Evolutionary conservation across 805 yeast genomes (phyloP).

Genomic region (Maudiozyma turicensis): DNA sequence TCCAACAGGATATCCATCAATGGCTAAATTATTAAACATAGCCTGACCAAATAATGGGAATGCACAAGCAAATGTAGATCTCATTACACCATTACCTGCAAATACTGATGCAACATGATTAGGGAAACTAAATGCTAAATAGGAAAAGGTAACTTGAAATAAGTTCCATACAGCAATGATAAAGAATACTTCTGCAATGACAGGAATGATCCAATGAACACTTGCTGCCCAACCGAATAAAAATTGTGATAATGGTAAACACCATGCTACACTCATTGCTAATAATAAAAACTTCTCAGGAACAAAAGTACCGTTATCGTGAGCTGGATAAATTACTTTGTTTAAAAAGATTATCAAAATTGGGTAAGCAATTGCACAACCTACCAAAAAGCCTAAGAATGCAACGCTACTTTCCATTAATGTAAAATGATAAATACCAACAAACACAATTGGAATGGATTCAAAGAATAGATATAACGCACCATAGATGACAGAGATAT

Average conservation of each 20-base stretch:
- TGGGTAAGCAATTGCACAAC: constrained; percentile 31
- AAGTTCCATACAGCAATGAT: constrained; percentile 33
- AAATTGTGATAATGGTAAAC: constrained; percentile 37
- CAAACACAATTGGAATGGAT: constrained; percentile 48
- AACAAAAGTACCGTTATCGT: constrained; percentile 20
- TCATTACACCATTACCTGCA: constrained; percentile 44
- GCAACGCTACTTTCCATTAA: constrained; percentile 38
- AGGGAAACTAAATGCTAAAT: constrained; percentile 39
- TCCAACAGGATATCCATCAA: constrained; percentile 42
- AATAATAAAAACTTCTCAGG: constrained; percentile 37
- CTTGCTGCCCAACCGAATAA: constrained; percentile 43
- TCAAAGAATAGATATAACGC: constrained; percentile 48
- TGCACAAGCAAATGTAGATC: constrained; percentile 44
- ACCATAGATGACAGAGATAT: constrained; percentile 44
- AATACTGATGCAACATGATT: constrained; percentile 46
- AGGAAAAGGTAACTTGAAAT: constrained; percentile 44
- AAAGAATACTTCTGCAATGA: constrained; percentile 35
- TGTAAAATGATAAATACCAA: constrained; percentile 36
- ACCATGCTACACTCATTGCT: constrained; percentile 33
- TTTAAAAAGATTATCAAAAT: constrained; percentile 21
- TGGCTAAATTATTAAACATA: constrained; percentile 44
- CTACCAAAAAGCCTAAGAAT: constrained; percentile 38
- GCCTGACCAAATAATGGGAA: constrained; percentile 57
- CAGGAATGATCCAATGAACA: constrained; percentile 41
- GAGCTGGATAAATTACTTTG: constrained; percentile 20